A percentile compares a stretch with the other conserved stretches of the same genome.
These are phyloP conservation scores for Blastobotrys muscicola DNA, from an alignment of 805 yeast species.

Conservation along the genomic window DNA sequence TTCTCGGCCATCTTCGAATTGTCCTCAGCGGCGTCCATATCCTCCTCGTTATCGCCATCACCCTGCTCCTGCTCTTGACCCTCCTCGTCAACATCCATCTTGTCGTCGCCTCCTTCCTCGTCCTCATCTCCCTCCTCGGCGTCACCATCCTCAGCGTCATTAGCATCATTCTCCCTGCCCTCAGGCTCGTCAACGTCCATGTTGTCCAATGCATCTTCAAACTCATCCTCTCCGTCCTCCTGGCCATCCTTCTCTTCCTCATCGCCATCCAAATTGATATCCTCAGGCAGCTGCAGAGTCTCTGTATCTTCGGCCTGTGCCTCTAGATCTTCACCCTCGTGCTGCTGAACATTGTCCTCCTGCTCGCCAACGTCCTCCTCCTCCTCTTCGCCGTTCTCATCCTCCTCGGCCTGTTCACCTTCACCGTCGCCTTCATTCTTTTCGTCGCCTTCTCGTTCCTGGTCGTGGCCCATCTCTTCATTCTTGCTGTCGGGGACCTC, in stretches of 20 bases:
- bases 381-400: slow-evolving; percentile 30
- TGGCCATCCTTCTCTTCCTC: slow-evolving; percentile 40
- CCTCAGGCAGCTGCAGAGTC: slow-evolving; percentile 84
- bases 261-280: slow-evolving; percentile 78
- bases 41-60: slow-evolving; percentile 22
- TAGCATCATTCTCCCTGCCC: slow-evolving; percentile 28
- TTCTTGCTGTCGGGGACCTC: slow-evolving; percentile 42
- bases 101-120: slow-evolving; percentile 20
- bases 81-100: slow-evolving; percentile 26
- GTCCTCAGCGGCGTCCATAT: slow-evolving; percentile 22
- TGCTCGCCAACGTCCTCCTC: slow-evolving; percentile 60
- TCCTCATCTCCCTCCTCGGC: slow-evolving; percentile 19
- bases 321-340: slow-evolving; percentile 61
- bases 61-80: slow-evolving; percentile 23
- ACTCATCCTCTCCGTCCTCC: slow-evolving; percentile 28
- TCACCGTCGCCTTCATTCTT: slow-evolving; percentile 23
- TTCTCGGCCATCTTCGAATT: slow-evolving; percentile 23
- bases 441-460: slow-evolving; percentile 17
- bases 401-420: slow-evolving; percentile 30
- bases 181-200: slow-evolving; percentile 25
- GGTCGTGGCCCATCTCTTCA: slow-evolving; percentile 28
- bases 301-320: slow-evolving; percentile 74
- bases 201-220: slow-evolving; percentile 25
- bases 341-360: slow-evolving; percentile 75
- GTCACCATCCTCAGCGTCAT: slow-evolving; percentile 18